A percentile compares a stretch with the other conserved stretches of the same genome.
Evolutionary conservation across 352 stramenopile genomes (phyloP).

Genomic region (Stramenopiles sp.): DNA sequence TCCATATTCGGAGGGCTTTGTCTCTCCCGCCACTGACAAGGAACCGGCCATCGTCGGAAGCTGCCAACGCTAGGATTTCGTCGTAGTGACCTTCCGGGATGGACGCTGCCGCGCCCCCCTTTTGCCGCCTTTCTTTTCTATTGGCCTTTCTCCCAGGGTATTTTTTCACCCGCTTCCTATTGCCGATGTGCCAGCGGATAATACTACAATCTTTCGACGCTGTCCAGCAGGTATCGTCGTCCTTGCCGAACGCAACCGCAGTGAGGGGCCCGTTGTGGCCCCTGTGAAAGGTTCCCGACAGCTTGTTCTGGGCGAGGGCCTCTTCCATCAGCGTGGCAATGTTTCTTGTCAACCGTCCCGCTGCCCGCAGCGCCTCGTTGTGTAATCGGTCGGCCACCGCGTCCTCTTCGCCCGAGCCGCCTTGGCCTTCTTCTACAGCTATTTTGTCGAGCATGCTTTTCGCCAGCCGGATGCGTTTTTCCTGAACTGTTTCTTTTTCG

Average conservation of each 20-base stretch:
- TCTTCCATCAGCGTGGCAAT: constrained; percentile 51
- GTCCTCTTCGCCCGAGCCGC: constrained; percentile 34
- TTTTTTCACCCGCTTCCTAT: constrained; percentile 29
- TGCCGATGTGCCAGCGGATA: constrained; percentile 54
- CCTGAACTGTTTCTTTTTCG: constrained; percentile 50
- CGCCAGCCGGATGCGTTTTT: constrained; percentile 59
- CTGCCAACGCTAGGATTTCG: constrained; percentile 51
- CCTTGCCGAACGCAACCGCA: constrained; percentile 53
- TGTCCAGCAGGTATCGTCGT: constrained; percentile 67
- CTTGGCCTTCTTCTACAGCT: constrained; percentile 32
- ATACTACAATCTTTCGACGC: constrained; percentile 72
- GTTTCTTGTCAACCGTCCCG: constrained; percentile 62
- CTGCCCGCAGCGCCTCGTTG: constrained; percentile 50
- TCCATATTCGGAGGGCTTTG: constrained; percentile 68
- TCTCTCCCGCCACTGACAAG: constrained; percentile 65
- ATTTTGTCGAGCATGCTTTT: constrained; percentile 64
- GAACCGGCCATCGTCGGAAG: constrained; percentile 69
- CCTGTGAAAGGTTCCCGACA: constrained; percentile 17
- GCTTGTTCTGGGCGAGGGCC: constrained; percentile 34
- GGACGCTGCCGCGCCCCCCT: constrained; percentile 23
- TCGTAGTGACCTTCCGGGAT: constrained; percentile 25
- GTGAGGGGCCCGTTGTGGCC: constrained; percentile 40
- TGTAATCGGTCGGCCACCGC: constrained; percentile 48
- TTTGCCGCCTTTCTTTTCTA: constrained; percentile 37
- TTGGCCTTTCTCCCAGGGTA: constrained; percentile 28